Evolutionary conservation across 129 eudicot species (phyloP), one percentile per base, ranked within the genome.

Genomic region (Lactuca sativa): DNA sequence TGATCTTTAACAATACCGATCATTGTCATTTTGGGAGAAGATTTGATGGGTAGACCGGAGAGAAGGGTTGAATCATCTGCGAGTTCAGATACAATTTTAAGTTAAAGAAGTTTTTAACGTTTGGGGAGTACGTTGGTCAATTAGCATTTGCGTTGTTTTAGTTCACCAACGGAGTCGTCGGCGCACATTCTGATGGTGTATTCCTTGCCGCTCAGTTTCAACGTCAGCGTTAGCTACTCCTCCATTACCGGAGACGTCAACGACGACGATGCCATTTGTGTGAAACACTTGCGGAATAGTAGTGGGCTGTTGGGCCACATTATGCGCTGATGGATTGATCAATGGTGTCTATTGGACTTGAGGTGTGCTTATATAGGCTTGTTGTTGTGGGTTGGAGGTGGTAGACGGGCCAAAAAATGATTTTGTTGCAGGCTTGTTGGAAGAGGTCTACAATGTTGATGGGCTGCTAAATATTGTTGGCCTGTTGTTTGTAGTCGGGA

Each of bases 51-150:
- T 7, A 93, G 69, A 41, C 71, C 83, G 41, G 92, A 89, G 49
- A 93, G 82, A 51, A 93, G 80, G 6, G 40, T 16, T 0, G 98
- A 86, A 72, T 93, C 97, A 71, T 89, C 92, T 2, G 95, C 79
- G 36, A 93, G 92, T 63, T 89, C 86, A 30, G 95, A 72, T 59
- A 86, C 90, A 40, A 86, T 77, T 93, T 93, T 93, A 36, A 96
- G 98, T 92, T 93, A 93, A n/a, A 93, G 86, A 85, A 93, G 96
- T 73, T 93, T 93, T 80, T 93, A 97, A 41, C 98, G 87, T 56
- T 93, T 89, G 11, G 98, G 98, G 60, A 93, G 88, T 18, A 89
- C 98, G 53, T 78, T 89, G 1, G 98, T 93, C 62, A 79, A 80
- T 76, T 89, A 80, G 64, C 30, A 25, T 25, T 25, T 89, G 2